Base-by-base conservation (phyloP, 305 asterid species). In the Fraxinus baroniana region DNA sequence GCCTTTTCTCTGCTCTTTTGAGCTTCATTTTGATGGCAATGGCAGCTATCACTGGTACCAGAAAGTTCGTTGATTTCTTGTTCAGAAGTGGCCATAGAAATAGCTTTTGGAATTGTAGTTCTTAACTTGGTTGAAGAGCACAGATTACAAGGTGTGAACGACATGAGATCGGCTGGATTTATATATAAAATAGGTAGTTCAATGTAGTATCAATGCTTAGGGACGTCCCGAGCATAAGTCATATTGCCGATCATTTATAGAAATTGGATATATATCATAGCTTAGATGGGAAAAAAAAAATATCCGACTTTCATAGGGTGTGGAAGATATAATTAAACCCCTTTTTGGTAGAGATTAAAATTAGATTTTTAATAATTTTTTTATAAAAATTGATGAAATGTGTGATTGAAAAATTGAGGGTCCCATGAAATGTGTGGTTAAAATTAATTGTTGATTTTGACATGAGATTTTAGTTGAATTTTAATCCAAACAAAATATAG, bases 41-140 rank as follows among this genome's bases (percentile, higher is more conserved):
- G 68, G 71, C 79, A 39, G 84, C 81, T 79, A 75, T 62, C 66
- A 66, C 75, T 30, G 44, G 82, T 72, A 18, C 72, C 84, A n/a
- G 83, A 81, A 57, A n/a, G 76, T 80, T 83, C 90, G 8, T 35
- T 55, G 66, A 70, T 72, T 68, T 71, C 83, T 49, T 84, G 82
- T 39, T 90, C 92, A 24, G 74, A 66, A 13, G 83, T 36, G 18
- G 88, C 90, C 93, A 91, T 91, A 52, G 24, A 73, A 49, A 13
- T 1, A 7, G 18, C 22, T 20, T 78, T 17, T 36, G 60, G 35
- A 37, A 20, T 30, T 7, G 36, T 12, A 46, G 4, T 64, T 13
- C 9, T 36, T 77, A 35, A 30, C 37, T 46, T 52, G 79, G 57
- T 76, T 3, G 64, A 37, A 80, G 55, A 74, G 68, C 77, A 64